phyloP scores from a whole-genome alignment of 768 basidiomycete genomes.

The Termitomyces sp. region DNA sequence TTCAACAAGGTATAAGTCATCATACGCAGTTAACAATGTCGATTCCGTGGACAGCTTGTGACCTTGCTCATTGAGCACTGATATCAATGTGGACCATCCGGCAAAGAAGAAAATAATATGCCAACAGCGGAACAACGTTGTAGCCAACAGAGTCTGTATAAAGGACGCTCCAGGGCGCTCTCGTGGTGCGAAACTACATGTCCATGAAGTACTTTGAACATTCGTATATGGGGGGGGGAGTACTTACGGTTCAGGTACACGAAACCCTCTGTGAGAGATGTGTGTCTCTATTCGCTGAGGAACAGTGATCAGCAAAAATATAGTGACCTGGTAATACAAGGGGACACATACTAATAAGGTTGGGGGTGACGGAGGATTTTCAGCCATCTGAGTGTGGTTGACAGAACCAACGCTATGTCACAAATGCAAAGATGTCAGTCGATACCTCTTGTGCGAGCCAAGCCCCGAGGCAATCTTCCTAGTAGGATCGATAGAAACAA shows the following conservation, averaged over 20 bases:
- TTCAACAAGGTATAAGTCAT: slow-evolving; percentile 17
- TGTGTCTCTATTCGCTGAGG: slow-evolving; percentile 22
- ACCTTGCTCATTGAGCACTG: slow-evolving; percentile 42
- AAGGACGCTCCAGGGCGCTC: slow-evolving; percentile 31
- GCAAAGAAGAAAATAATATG: slow-evolving; percentile 61
- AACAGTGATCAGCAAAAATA: neutral
- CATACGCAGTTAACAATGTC: slow-evolving; percentile 67
- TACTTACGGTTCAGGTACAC: slow-evolving; percentile 34
- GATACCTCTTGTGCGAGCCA: neutral
- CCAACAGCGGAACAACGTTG: slow-evolving; percentile 54
- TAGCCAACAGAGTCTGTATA: slow-evolving; percentile 36
- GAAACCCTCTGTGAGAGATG: slow-evolving; percentile 27
- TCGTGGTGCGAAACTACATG: slow-evolving; percentile 30
- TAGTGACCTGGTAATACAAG: neutral
- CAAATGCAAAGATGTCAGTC: neutral
- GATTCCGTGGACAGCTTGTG: slow-evolving; percentile 36
- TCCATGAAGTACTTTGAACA: neutral
- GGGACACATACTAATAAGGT: slow-evolving; percentile 5
- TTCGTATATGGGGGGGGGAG: no score
- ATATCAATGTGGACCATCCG: slow-evolving; percentile 55
- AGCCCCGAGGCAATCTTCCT: neutral
- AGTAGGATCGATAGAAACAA: neutral
- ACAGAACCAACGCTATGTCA: neutral
- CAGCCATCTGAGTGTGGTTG: neutral
- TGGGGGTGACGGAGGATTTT: neutral